Conservation (phyloP, 192 early-diverging fungal species). For the Gamsiella multidivaricata region DNA sequence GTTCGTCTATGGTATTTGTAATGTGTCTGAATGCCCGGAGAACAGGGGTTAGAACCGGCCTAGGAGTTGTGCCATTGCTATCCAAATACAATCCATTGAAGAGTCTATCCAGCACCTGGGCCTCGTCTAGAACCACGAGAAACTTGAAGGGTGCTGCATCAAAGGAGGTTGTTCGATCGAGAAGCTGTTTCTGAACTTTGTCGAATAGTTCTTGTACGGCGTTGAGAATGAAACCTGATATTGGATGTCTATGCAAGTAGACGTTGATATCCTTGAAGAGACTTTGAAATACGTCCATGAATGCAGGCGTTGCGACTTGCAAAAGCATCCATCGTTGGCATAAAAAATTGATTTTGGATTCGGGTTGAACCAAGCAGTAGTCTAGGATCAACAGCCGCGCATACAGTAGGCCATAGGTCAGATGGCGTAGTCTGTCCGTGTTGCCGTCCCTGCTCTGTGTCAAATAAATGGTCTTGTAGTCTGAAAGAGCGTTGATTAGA, state of each 20-base stretch:
- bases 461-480: not conserved
- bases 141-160: not conserved
- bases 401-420: slow-evolving; percentile 6
- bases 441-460: not conserved
- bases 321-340: slow-evolving; percentile 26
- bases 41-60: not conserved
- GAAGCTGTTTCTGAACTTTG: not conserved
- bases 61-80: not conserved
- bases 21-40: not conserved
- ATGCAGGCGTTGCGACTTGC: too few species aligned
- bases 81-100: not conserved
- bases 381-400: slow-evolving; percentile 8
- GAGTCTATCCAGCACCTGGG: slow-evolving; percentile 1
- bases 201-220: not conserved
- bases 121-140: slow-evolving; percentile 10
- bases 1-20: not conserved
- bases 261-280: not conserved
- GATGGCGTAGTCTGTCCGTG: not conserved
- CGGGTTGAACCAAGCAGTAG: not conserved
- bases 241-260: not conserved
- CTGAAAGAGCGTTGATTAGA: not conserved
- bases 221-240: not conserved
- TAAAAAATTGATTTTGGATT: not conserved
- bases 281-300: too few species aligned
- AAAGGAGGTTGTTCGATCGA: not conserved